A percentile compares a stretch with the other conserved stretches of the same genome.
These are phyloP conservation scores for Salvia miltiorrhiza DNA, from an alignment of 257 asterid species.

Conservation along the genomic window DNA sequence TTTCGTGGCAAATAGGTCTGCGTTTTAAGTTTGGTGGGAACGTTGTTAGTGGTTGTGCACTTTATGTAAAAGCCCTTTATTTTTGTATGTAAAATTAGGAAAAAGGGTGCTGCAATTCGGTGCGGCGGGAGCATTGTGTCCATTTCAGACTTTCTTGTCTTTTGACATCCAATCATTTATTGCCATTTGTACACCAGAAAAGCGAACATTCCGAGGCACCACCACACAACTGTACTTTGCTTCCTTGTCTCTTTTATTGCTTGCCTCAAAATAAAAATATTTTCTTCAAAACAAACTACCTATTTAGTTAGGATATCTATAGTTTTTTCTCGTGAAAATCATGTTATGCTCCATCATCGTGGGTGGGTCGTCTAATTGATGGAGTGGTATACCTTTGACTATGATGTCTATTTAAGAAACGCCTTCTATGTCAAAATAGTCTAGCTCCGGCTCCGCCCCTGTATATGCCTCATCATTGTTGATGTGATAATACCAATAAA, in stretches of 20 bases:
- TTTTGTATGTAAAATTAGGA: neutral
- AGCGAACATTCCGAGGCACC: slow-evolving; percentile 54
- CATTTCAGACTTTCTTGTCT: slow-evolving; percentile 29
- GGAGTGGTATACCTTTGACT: neutral
- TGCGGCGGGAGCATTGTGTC: slow-evolving; percentile 29
- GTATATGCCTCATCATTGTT: neutral
- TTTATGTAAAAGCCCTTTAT: slow-evolving; percentile 26
- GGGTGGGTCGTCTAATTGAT: neutral
- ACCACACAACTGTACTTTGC: slow-evolving; percentile 25
- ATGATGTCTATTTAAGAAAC: neutral
- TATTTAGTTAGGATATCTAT: neutral
- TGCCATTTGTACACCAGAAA: slow-evolving; percentile 28
- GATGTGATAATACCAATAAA: slow-evolving; percentile 5
- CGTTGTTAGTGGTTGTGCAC: slow-evolving; percentile 48
- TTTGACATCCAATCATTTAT: slow-evolving; percentile 21
- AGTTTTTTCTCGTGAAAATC: neutral
- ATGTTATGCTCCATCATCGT: neutral
- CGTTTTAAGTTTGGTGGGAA: slow-evolving; percentile 47
- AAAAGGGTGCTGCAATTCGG: slow-evolving; percentile 11
- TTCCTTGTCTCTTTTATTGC: neutral
- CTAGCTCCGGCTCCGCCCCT: neutral
- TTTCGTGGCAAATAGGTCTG: slow-evolving; percentile 58
- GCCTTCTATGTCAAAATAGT: neutral
- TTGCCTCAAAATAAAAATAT: neutral
- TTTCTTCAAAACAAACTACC: neutral